Conservation (phyloP, 768 basidiomycete genomes). For the Boletus bicolor region DNA sequence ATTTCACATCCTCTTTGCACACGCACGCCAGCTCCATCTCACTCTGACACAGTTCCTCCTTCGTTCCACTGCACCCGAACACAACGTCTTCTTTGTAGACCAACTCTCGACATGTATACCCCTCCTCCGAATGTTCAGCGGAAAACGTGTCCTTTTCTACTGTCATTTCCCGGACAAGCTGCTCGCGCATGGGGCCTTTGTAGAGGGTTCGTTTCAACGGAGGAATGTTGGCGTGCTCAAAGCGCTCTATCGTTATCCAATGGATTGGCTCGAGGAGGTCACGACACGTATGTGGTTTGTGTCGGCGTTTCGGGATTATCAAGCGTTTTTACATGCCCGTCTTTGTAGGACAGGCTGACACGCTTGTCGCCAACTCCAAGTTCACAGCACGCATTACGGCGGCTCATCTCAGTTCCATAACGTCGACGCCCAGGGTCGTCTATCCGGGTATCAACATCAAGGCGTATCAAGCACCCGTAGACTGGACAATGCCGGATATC, state of each 20-base stretch:
- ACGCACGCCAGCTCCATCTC: conserved; percentile 84
- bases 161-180: conserved; percentile 98
- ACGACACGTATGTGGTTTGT: conserved; percentile 68
- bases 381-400: conserved; percentile 86
- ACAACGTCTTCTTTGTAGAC: conserved; percentile 92
- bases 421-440: conserved; percentile 66
- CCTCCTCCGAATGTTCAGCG: conserved; percentile 61
- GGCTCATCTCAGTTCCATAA: conserved; percentile 69
- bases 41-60: conserved; percentile 54
- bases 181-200: conserved; percentile 63
- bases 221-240: conserved; percentile 55
- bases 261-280: conserved; percentile 86
- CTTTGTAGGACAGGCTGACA: conserved; percentile 75
- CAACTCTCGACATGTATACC: conserved; percentile 93
- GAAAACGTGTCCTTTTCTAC: conserved; percentile 91
- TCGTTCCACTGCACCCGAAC: conserved; percentile 37
- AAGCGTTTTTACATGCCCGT: neutral
- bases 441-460: conserved; percentile 90
- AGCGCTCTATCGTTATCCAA: conserved; percentile 76
- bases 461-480: conserved; percentile 54
- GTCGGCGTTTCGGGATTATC: neutral
- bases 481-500: conserved; percentile 49
- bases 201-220: conserved; percentile 48
- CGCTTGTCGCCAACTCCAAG: conserved; percentile 86
- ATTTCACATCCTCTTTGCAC: conserved; percentile 87